Evolutionary conservation across 371 early-diverging fungal species (phyloP), one percentile per base, ranked within the genome.

Genomic region (Syncephalastrum sp.): DNA sequence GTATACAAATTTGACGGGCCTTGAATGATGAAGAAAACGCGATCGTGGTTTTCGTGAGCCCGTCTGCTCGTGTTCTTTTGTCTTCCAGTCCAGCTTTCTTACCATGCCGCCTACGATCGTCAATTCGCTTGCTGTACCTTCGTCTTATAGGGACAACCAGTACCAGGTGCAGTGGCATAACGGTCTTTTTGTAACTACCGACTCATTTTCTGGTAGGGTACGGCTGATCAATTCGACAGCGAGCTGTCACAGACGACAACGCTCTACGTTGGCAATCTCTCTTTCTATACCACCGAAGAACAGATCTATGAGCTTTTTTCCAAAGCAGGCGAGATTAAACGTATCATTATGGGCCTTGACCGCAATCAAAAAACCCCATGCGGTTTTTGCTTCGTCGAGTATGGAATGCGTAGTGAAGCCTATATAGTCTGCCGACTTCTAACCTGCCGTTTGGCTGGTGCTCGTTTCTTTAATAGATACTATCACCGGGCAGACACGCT

Each of bases 381-480:
- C 67, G 99, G 99, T 3, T 99, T 99, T 71, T 97, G 98, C 65
- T 98, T 98, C 82, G 98, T 98, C 50, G 98, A 97, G 94, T 96
- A 85, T 65, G 84, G 38, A 33, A 33, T 5, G 74, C 12, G 24
- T 10, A 42, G 21, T 33, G 33, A 50, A 54, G 29, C 16, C 33
- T 27, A 17, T 42, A 56, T 6, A 15, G 24, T 48, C 25, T n/a
- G 15, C 8, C 24, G 51, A 17, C 13, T 8, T 21, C 15, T 50
- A 33, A 25, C 19, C 29, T 19, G n/a, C 6, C 12, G 15, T 38
- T 56, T 19, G 2, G 0, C 27, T 54, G 47, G 8, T 48, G 21
- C 8, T n/a, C 23, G 2, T 42, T 47, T 45, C 7, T 10, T 15
- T 33, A 13, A 42, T 69, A 94, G 95, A 72, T 96, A 94, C 69